Percentiles rank a stretch among this genome's conserved stretches.
Conservation (phyloP, 2,329 filamentous ascomycete genomes). For the Ophiostoma montium region DNA sequence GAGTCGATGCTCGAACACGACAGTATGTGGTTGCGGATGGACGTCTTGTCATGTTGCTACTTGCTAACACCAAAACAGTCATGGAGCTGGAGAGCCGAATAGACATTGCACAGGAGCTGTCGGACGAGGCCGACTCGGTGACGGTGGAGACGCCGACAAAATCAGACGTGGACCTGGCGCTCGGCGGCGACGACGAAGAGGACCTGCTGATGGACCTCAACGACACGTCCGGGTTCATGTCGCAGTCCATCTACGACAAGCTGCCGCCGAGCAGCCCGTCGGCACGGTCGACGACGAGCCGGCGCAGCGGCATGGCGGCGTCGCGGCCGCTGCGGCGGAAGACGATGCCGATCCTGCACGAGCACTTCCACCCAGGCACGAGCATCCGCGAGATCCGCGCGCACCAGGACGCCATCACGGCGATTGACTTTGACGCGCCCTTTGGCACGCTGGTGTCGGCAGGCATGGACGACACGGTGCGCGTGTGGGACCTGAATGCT, state of each 20-base stretch:
- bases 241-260: conserved; percentile 93
- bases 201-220: conserved; percentile 8
- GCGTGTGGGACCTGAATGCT: conserved; percentile 92
- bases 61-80: conserved; percentile 31
- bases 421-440: conserved; percentile 91
- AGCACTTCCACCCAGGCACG: conserved; percentile 83
- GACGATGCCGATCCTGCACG: conserved; percentile 89
- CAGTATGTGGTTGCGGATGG: conserved; percentile 33
- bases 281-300: conserved; percentile 22
- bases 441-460: conserved; percentile 92
- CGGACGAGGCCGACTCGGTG: conserved; percentile 43
- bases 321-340: conserved; percentile 48
- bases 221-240: conserved; percentile 58
- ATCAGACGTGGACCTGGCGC: conserved; percentile 38
- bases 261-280: conserved; percentile 46
- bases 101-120: conserved; percentile 45
- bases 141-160: conserved; percentile 36
- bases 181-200: conserved; percentile 30
- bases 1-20: conserved; percentile 84
- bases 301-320: conserved; percentile 19
- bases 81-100: conserved; percentile 47
- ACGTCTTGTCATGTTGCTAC: too few relatives aligned
- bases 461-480: conserved; percentile 81
- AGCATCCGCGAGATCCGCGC: conserved; percentile 79
- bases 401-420: conserved; percentile 76